Percentiles rank a stretch among this genome's conserved stretches.
Evolutionary conservation across 179 eudicot species (phyloP).

Genomic region (Vitellaria paradoxa): DNA sequence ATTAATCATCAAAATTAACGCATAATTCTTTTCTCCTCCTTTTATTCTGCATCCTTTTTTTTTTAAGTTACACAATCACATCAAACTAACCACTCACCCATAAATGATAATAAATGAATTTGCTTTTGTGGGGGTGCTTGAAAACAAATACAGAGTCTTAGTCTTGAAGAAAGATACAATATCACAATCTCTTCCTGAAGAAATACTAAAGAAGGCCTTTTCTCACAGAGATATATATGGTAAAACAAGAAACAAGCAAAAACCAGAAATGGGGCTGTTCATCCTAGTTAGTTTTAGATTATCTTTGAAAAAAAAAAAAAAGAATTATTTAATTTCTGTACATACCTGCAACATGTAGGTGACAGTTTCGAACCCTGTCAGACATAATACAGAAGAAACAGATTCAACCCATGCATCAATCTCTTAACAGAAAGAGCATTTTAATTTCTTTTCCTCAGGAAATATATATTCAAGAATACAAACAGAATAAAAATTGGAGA

Average conservation of each 20-base stretch:
- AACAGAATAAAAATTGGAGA: too few relatives aligned
- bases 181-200: not conserved
- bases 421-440: not conserved
- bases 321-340: conserved; percentile 5
- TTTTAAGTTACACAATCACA: conserved; percentile 9
- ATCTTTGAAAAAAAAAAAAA: not conserved
- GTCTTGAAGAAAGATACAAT: not conserved
- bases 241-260: not conserved
- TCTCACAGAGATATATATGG: too few relatives aligned
- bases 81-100: not conserved
- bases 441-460: not conserved
- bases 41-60: not conserved
- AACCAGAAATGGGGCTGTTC: not conserved
- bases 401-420: not conserved
- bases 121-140: not conserved
- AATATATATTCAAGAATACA: too few relatives aligned
- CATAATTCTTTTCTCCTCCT: too few relatives aligned
- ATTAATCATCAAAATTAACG: too few relatives aligned
- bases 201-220: not conserved
- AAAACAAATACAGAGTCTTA: not conserved
- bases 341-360: conserved; percentile 90
- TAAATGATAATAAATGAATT: not conserved
- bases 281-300: not conserved
- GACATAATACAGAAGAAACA: not conserved
- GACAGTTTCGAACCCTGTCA: conserved; percentile 86